phyloP scores from a whole-genome alignment of 805 yeast genomes.

The Lipomyces starkeyi region DNA sequence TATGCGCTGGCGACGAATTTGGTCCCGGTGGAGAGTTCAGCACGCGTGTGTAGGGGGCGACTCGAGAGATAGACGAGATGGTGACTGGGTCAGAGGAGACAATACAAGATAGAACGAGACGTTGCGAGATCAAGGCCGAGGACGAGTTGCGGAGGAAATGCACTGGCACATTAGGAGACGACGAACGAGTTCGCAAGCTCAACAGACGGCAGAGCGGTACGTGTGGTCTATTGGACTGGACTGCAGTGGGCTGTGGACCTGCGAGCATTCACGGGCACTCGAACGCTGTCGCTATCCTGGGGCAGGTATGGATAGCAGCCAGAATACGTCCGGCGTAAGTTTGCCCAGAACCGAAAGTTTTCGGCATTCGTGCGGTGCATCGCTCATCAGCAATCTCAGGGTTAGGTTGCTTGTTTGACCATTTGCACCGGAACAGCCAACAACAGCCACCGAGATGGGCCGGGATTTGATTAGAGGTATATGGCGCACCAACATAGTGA shows the following conservation, averaged over 20 bases:
- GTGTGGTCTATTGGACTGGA: background rate
- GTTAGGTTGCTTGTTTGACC: no score
- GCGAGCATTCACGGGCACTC: background rate
- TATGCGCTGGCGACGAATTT: slow-evolving; percentile 1
- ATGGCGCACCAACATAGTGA: no score
- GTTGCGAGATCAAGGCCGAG: background rate
- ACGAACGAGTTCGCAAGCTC: slow-evolving; percentile 19
- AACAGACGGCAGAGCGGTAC: slow-evolving; percentile 10
- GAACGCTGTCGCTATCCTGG: background rate
- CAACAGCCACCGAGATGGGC: no score
- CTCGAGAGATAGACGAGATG: background rate
- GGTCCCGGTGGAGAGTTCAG: background rate
- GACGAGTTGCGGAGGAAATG: background rate
- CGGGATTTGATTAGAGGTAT: no score
- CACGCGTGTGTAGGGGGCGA: no score
- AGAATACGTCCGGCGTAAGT: no score
- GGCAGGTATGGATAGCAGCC: background rate
- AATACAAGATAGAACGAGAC: background rate
- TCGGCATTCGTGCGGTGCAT: no score
- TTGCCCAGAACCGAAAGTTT: no score
- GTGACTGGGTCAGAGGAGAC: background rate
- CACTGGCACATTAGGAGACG: slow-evolving; percentile 9
- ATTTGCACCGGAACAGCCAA: no score
- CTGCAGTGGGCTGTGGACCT: background rate
- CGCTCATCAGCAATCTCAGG: no score